Evolutionary conservation across 257 asterid species (phyloP).

Genomic region (Perilla frutescens): DNA sequence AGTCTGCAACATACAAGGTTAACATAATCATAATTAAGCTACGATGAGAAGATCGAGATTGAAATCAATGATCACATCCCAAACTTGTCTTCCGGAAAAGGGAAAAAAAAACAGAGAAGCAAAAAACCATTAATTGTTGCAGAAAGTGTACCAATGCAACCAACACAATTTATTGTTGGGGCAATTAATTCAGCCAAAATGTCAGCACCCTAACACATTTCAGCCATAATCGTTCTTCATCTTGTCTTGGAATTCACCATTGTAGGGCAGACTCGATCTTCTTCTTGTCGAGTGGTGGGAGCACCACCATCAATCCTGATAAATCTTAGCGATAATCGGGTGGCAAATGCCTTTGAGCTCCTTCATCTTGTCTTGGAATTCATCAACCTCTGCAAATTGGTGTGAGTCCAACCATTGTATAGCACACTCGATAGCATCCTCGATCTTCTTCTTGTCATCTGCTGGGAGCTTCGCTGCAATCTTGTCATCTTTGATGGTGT

Average conservation of each 20-base stretch:
- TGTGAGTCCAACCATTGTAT: not conserved
- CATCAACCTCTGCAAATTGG: not conserved
- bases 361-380: not conserved
- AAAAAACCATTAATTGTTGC: no score
- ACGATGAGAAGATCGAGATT: no score
- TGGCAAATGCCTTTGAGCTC: not conserved
- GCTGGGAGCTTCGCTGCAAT: not conserved
- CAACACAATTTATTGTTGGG: no score
- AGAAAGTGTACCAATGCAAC: no score
- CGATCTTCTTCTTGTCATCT: not conserved
- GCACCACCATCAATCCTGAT: not conserved
- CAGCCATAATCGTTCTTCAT: not conserved
- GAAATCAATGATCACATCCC: no score
- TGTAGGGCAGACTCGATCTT: not conserved
- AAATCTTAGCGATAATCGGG: not conserved
- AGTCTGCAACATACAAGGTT: no score
- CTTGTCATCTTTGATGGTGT: not conserved
- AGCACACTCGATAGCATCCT: not conserved
- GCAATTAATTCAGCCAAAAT: no score
- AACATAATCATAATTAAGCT: no score
- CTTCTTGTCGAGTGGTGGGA: not conserved
- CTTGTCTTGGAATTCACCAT: not conserved
- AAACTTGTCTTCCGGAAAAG: no score
- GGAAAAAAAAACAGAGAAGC: no score
- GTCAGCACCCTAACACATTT: not conserved